These are phyloP conservation scores for Edaphochlamys debaryana DNA, from an alignment of 139 green algal genomes.

Conservation along the genomic window DNA sequence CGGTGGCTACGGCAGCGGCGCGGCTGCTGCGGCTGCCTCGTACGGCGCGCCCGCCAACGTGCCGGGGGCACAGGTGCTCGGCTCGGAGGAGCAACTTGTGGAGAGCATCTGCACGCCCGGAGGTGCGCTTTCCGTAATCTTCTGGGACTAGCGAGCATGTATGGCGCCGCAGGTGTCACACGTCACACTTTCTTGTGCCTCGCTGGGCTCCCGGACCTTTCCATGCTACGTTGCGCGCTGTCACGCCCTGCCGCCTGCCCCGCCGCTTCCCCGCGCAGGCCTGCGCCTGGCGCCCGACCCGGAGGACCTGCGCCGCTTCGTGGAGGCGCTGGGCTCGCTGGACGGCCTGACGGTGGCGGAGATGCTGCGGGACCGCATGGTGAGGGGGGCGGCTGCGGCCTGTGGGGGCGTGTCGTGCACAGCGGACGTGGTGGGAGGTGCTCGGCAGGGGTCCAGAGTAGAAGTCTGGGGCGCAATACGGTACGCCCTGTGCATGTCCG, in stretches of 20 bases:
- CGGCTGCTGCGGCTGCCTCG: background rate
- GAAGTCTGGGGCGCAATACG: too few species aligned
- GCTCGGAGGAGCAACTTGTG: slow-evolving; percentile 64
- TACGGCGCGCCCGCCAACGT: slow-evolving; percentile 5
- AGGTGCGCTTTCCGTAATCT: too few species aligned
- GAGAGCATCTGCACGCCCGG: slow-evolving; percentile 66
- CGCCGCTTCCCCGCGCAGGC: slow-evolving; percentile 41
- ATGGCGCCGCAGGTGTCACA: too few species aligned
- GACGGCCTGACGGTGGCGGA: slow-evolving; percentile 71
- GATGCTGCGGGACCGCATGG: slow-evolving; percentile 77
- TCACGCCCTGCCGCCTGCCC: too few species aligned
- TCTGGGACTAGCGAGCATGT: too few species aligned
- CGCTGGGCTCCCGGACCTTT: too few species aligned
- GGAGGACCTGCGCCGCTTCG: slow-evolving; percentile 77
- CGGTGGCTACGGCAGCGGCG: background rate
- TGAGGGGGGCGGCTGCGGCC: slow-evolving; percentile 36
- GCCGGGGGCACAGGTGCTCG: slow-evolving; percentile 32
- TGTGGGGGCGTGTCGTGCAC: background rate
- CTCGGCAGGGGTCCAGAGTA: too few species aligned
- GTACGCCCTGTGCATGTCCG: too few species aligned
- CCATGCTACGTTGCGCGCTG: too few species aligned
- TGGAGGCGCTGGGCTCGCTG: slow-evolving; percentile 65
- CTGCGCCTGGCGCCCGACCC: slow-evolving; percentile 67
- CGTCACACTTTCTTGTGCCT: too few species aligned
- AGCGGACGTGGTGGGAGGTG: too few species aligned